Evolutionary conservation across 192 early-diverging fungal genomes (phyloP), one percentile per base, ranked within the genome.

Genomic region (Linnemannia exigua): DNA sequence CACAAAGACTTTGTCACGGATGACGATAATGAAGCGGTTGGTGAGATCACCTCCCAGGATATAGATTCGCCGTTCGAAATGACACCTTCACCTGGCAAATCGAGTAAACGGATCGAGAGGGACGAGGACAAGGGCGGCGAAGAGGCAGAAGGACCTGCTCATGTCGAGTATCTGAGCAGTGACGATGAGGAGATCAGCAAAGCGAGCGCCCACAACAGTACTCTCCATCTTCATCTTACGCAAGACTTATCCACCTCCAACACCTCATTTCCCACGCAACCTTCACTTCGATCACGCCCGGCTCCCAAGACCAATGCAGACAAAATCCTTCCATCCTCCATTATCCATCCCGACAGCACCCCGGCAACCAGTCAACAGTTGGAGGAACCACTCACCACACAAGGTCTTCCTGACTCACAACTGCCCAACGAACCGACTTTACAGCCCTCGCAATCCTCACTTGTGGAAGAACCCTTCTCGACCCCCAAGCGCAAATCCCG

Each of bases 171-270:
- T 36, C 52, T 75, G 22, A 76, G 58, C 47, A 82, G 80, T 25
- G 80, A 82, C 28, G 74, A 72, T 0, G 80, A 82, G 16, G 75
- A 67, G 7, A 74, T 54, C 22, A 72, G 58, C 28, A 50, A 69
- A 61, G 72, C 75, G 25, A 70, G 37, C 9, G 3, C 70, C 9
- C 52, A 19, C 15, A 33, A 41, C 37, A 35, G 37, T 28, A 19
- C n/a, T 17, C 17, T 76, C 16, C 54, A 73, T 22, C 80, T 82
- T 51, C 28, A 82, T 28, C 70, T 81, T 8, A 50, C 74, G 11
- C 73, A 75, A 48, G 61, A 52, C 1, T 25, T 20, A 46, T 36
- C 69, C 31, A 66, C 76, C 19, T 48, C 70, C 63, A 63, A 46
- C 6, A 12, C 46, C 33, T 76, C 54, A 11, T 1, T 80, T 14